A percentile compares a stretch with the other conserved stretches of the same genome.
Evolutionary conservation across 106 monocot species (phyloP).

Genomic region (Narthecium ossifragum): DNA sequence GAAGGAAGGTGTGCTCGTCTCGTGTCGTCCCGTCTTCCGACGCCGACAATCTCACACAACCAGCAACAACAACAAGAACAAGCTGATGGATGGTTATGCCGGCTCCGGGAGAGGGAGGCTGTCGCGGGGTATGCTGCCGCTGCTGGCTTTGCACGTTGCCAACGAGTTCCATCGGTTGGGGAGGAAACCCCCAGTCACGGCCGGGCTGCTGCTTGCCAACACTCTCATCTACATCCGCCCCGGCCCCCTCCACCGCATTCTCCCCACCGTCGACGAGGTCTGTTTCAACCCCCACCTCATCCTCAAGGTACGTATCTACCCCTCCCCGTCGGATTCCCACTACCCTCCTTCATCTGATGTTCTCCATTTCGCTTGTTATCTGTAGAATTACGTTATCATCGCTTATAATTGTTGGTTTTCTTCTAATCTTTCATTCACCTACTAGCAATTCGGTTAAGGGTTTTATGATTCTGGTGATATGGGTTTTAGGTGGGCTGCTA

Average conservation of each 20-base stretch:
- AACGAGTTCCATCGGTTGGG: conserved; percentile 58
- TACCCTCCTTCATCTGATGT: no score
- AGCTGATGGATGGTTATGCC: neutral
- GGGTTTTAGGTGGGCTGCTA: no score
- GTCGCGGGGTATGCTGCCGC: conserved; percentile 57
- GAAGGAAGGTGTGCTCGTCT: no score
- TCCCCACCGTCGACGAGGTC: conserved; percentile 55
- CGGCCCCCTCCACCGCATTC: conserved; percentile 45
- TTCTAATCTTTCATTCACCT: no score
- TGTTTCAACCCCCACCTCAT: conserved; percentile 84
- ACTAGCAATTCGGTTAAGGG: no score
- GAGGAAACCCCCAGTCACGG: conserved; percentile 73
- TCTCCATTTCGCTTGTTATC: no score
- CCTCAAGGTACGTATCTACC: conserved; percentile 47
- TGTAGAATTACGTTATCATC: no score
- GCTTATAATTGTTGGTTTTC: no score
- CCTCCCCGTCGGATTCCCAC: no score
- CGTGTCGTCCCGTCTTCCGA: no score
- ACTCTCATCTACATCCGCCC: conserved; percentile 79
- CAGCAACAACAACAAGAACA: neutral
- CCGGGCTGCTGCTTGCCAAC: conserved; percentile 76
- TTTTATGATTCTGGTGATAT: no score
- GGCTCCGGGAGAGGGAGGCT: conserved; percentile 11
- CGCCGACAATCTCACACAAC: neutral
- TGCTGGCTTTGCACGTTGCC: conserved; percentile 76